These are phyloP conservation scores for Aspergillus intermedius DNA, from an alignment of 2,329 filamentous ascomycete species.

Conservation along the genomic window DNA sequence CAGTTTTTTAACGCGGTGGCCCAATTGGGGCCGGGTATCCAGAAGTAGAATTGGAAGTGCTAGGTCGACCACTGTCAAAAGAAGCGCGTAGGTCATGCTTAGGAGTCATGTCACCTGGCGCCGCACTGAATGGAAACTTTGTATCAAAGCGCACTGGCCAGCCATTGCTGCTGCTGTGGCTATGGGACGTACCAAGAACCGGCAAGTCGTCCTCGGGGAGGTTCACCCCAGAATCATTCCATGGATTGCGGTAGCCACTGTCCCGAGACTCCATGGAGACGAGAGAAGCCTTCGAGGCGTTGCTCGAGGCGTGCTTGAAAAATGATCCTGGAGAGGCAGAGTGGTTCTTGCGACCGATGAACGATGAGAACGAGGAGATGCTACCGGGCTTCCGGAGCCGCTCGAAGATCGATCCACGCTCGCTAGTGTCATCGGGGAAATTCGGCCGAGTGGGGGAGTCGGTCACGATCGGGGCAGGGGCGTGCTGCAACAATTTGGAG, in stretches of 20 bases:
- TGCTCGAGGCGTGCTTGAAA: constrained; percentile 85
- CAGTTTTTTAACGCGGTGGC: constrained; percentile 70
- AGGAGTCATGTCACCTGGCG: constrained; percentile 72
- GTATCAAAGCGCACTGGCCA: constrained; percentile 53
- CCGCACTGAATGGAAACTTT: constrained; percentile 58
- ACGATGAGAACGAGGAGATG: constrained; percentile 92
- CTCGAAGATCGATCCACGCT: constrained; percentile 80
- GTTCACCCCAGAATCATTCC: constrained; percentile 97
- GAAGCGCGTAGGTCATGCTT: constrained; percentile 78
- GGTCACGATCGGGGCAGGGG: constrained; percentile 69
- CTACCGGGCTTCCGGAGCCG: constrained; percentile 89
- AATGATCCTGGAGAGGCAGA: constrained; percentile 77
- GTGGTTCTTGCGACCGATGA: constrained; percentile 92
- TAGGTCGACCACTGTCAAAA: constrained; percentile 84
- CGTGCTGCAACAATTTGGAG: constrained; percentile 91
- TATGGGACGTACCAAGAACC: constrained; percentile 47
- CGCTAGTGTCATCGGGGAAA: constrained; percentile 74
- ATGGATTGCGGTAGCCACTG: constrained; percentile 92
- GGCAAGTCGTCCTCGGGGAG: constrained; percentile 74
- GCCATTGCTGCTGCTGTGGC: constrained; percentile 56
- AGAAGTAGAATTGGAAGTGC: constrained; percentile 94
- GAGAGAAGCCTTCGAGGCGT: constrained; percentile 88
- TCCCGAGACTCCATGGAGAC: constrained; percentile 93
- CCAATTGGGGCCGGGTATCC: constrained; percentile 91
- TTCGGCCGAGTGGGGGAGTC: constrained; percentile 83